Base-by-base conservation (phyloP, 192 early-diverging fungal genomes). In the Bifiguratus adelaidae region DNA sequence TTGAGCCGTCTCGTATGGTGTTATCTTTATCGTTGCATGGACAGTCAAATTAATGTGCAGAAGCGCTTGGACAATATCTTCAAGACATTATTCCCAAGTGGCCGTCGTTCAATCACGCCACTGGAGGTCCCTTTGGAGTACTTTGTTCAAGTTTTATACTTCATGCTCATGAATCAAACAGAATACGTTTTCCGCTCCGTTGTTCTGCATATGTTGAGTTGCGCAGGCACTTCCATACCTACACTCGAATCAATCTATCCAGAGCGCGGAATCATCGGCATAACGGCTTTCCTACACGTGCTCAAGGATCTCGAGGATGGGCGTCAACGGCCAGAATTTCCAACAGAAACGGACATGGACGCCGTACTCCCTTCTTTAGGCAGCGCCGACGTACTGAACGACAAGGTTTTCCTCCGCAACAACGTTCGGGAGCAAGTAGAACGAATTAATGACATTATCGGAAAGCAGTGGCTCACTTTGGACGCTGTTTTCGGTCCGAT, bases 1-100 rank as follows among this genome's bases (percentile, higher is more conserved):
- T 63, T 94, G 2, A 63, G 77, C 24, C 82, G 91, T 3, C 65
- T 97, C 33, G 55, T 92, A 16, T 99, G 96, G 96, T 86, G 89
- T 11, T 95, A 91, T 54, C 57, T 97, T 16, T 97, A 91, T 58
- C 83, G 94, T 36, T 92, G 85, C 50, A 76, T 72, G 1, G 93
- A 94, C 49, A 62, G 79, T 21, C 73, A 52, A 0, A 60, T 56
- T 7, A 58, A 58, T 2, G 70, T 68, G 2, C 65, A 72, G 49
- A 61, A 72, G 32, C 69, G 63, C 11, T 52, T 86, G 12, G 77
- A 79, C 32, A 53, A 36, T 1, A 68, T 88, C 20, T 56, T 80
- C 20, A 79, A 71, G 47, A 60, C 67, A 22, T 40, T 92, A 47
- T 87, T 86, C 44, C 86, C 86, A 12, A 34, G 71, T 0, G 66